Conservation (phyloP, 495 filamentous ascomycete genomes). For the Pyronema omphalodes region DNA sequence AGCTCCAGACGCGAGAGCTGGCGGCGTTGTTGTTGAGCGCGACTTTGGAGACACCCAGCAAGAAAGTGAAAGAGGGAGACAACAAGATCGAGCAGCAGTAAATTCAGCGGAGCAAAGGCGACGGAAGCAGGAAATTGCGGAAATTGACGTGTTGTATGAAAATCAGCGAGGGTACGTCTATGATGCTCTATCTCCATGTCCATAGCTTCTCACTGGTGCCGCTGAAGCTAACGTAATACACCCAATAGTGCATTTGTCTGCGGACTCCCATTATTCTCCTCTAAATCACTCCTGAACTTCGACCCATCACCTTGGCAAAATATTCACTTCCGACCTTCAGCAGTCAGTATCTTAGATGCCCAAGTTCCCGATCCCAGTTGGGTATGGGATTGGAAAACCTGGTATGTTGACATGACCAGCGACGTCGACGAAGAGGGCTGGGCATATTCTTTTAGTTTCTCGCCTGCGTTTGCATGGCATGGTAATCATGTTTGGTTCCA, state of each 20-base stretch:
- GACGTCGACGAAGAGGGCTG: slow-evolving; percentile 85
- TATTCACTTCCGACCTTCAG: slow-evolving; percentile 45
- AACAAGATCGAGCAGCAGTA: neutral
- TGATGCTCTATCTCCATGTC: neutral
- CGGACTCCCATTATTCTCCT: slow-evolving; percentile 74
- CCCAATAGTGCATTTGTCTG: slow-evolving; percentile 49
- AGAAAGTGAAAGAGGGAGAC: neutral
- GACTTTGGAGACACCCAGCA: neutral
- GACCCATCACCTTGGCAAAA: slow-evolving; percentile 83
- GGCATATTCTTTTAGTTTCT: slow-evolving; percentile 83
- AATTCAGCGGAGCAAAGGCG: neutral
- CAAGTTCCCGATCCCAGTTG: slow-evolving; percentile 90
- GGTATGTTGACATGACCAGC: slow-evolving; percentile 83
- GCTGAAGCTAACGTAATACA: neutral
- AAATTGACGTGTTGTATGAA: slow-evolving; percentile 82
- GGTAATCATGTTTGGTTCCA: slow-evolving; percentile 79
- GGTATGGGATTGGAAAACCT: slow-evolving; percentile 89
- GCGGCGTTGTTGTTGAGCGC: slow-evolving; percentile 8
- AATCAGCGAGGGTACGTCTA: slow-evolving; percentile 53
- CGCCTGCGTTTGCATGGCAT: slow-evolving; percentile 66
- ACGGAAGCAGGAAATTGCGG: slow-evolving; percentile 30
- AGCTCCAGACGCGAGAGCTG: slow-evolving; percentile 13
- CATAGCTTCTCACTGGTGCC: neutral
- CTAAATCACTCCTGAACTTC: slow-evolving; percentile 65
- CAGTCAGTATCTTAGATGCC: slow-evolving; percentile 74